Base-by-base conservation (phyloP, 148 eudicot genomes). In the Vaccinium macrocarpon region DNA sequence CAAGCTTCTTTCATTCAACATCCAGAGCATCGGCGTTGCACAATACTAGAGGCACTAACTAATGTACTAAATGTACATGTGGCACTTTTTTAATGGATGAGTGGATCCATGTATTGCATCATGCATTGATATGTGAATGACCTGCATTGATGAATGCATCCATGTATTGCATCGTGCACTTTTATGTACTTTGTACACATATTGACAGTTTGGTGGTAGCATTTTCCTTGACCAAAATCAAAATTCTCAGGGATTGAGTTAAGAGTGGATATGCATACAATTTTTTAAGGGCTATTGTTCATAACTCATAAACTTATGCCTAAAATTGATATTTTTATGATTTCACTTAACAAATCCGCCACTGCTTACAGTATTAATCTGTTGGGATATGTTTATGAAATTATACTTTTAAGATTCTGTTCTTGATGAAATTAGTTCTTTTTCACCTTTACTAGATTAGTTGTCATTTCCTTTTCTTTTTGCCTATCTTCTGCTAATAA, bases 391-490 rank as follows among this genome's bases (percentile, higher is more conserved):
- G 64, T 29, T 78, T 61, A 19, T 50, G 15, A 52, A 52, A 64
- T 86, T 57, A 21, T 56, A 74, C 56, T 76, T 38, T 29, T 76
- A 55, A 49, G 53, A 52, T 57, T 46, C 73, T 76, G 57, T 50
- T 70, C 55, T 70, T 38, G 8, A 19, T 1, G 12, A 21, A 51
- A 29, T 71, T 51, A 73, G 13, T 50, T 50, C 29, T 19, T 73
- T 35, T 46, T 55, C 19, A 38, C 42, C 35, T 56, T 75, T 21
- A 1, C 53, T 10, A 48, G 13, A 32, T 52, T 32, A 53, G 46
- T 57, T 82, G 8, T 82, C 57, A 16, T 32, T 50, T 12, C 18
- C 48, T n/a, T 68, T 68, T 16, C 38, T 68, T 68, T 68, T 18
- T 68, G 12, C 5, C 55, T 79, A 73, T 15, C 2, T 61, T 85